Base-by-base conservation (phyloP, 75 land plant genomes). In the Azolla pinnata region DNA sequence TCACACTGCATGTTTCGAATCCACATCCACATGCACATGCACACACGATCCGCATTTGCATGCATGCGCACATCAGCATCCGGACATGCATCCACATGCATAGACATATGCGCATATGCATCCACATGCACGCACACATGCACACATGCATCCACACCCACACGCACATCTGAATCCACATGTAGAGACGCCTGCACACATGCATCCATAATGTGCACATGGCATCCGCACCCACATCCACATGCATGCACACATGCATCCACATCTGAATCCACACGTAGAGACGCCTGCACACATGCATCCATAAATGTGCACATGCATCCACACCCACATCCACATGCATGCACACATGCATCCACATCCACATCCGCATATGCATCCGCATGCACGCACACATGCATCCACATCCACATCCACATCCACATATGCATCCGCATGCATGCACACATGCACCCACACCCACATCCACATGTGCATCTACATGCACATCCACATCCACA, bases 11-110 rank as follows among this genome's bases (percentile, higher is more conserved):
- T n/a, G n/a, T n/a, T n/a, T n/a, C n/a, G 42, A 38, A 38, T 14
- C 12, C 42, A 38, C 42, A 51, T 51, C 8, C 54, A 24, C 54
- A 51, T 51, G n/a, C 54, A 51, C 24, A 24, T 24, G 18, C 54
- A 51, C 54, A 51, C 18, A 51, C 54, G 18, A 51, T 18, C 7
- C 24, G n/a, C 54, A 51, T 51, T 9, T 18, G 18, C 24, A 51
- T 51, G 42, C 42, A 38, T 14, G 14, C 14, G 14, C 42, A 38
- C 42, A 38, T 38, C 7, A 7, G 14, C 42, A 38, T 38, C 7
- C 42, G 14, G 12, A 38, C 14, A 38, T 14, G 14, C 42, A 38
- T 38, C 7, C 42, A 38, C 42, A 38, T 38, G 14, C 42, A 38
- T 14, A 38, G 7, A 38, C 42, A 38, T 14, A 38, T 38, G 14